phyloP scores from a whole-genome alignment of 176 grass and related monocot genomes.

The Typha latifolia region DNA sequence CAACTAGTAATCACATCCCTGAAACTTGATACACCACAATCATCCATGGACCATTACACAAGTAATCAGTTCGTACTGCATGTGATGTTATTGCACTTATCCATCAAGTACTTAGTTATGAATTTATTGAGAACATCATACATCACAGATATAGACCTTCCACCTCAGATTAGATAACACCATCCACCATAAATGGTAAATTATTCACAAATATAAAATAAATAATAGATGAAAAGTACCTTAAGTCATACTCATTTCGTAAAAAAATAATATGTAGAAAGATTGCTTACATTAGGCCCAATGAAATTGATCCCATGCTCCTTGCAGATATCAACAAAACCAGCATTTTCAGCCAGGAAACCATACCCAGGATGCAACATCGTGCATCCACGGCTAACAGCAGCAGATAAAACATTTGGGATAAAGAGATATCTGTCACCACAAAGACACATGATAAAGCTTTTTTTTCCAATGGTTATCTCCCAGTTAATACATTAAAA shows the following conservation, averaged over 20 bases:
- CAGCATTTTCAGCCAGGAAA: slow-evolving; percentile 45
- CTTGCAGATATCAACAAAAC: slow-evolving; percentile 45
- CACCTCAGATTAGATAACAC: too few species aligned
- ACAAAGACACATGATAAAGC: slow-evolving; percentile 1
- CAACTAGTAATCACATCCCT: too few species aligned
- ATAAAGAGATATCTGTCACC: slow-evolving; percentile 36
- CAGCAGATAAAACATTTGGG: slow-evolving; percentile 39
- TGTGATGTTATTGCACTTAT: too few species aligned
- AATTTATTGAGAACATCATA: too few species aligned
- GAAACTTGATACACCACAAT: too few species aligned
- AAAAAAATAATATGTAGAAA: background rate
- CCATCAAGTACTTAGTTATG: too few species aligned
- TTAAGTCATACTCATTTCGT: background rate
- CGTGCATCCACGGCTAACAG: slow-evolving; percentile 35
- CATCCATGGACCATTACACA: too few species aligned
- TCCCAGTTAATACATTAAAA: background rate
- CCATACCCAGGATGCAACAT: slow-evolving; percentile 53
- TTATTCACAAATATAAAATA: too few species aligned
- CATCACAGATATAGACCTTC: too few species aligned
- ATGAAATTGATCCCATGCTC: slow-evolving; percentile 41
- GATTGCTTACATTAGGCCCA: slow-evolving; percentile 35
- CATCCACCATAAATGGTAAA: too few species aligned
- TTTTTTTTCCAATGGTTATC: background rate
- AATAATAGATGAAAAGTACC: too few species aligned
- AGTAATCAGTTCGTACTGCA: too few species aligned